phyloP scores from a whole-genome alignment of 73 alveolate genomes.

The Paramecium sonneborni region DNA sequence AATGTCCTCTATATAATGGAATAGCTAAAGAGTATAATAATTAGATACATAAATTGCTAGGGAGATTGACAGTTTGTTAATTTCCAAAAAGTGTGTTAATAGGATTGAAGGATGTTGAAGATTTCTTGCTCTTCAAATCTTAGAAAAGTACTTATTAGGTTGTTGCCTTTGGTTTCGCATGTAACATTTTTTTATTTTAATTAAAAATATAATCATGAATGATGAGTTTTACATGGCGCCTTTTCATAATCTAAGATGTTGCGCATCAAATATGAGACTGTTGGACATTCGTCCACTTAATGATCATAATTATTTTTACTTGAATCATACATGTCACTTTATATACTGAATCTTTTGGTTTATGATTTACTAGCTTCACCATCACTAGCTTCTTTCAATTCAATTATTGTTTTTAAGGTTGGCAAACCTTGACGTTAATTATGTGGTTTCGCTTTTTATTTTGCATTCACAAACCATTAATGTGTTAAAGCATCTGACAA shows the following conservation, averaged over 20 bases:
- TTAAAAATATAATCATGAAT: conserved; percentile 28
- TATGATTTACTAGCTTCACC: conserved; percentile 34
- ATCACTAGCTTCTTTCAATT: conserved; percentile 33
- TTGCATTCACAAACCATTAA: conserved; percentile 48
- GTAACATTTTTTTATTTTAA: conserved; percentile 1
- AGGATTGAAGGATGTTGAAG: not conserved
- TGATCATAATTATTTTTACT: not conserved
- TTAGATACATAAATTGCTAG: not conserved
- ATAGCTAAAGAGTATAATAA: not conserved
- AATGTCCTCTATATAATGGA: conserved; percentile 47
- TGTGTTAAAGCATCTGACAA: conserved; percentile 22
- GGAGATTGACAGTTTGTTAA: not conserved
- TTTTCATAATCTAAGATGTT: conserved; percentile 5
- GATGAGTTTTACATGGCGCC: conserved; percentile 47
- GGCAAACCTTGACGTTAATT: conserved; percentile 10
- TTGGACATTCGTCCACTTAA: conserved; percentile 10
- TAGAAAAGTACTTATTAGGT: not conserved
- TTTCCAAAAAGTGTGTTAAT: not conserved
- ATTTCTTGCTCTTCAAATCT: conserved; percentile 3
- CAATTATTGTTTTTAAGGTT: conserved; percentile 4
- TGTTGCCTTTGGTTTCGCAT: not conserved
- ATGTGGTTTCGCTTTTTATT: conserved; percentile 9
- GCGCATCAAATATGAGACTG: not conserved
- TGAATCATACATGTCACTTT: conserved; percentile 8
- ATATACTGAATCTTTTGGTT: not conserved